These are phyloP conservation scores for Selaginella moellendorffii DNA, from an alignment of 75 land plant genomes.

Conservation along the genomic window DNA sequence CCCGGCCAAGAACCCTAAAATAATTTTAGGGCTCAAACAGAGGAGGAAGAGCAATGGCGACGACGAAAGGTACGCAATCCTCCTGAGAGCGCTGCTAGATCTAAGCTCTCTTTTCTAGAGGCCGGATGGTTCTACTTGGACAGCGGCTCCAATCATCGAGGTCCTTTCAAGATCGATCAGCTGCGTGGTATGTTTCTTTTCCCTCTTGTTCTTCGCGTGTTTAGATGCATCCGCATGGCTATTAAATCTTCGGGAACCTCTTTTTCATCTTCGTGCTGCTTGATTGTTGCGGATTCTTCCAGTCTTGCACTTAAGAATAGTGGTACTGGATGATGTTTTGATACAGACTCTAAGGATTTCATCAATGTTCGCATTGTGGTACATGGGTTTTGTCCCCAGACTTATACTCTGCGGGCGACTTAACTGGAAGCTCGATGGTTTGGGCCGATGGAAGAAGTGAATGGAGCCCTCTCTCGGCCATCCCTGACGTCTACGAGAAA, in stretches of 20 bases:
- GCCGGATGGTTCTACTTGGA: constrained; percentile 59
- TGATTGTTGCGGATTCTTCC: not conserved
- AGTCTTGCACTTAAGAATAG: not conserved
- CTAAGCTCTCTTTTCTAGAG: constrained; percentile 19
- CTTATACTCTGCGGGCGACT: constrained; percentile 29
- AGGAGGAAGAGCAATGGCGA: too few species aligned
- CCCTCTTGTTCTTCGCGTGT: too few species aligned
- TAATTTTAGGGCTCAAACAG: too few species aligned
- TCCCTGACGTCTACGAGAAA: constrained; percentile 27
- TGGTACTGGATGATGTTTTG: not conserved
- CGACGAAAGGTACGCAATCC: too few species aligned
- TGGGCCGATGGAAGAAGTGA: constrained; percentile 63
- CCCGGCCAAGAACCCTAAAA: too few species aligned
- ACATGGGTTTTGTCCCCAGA: constrained; percentile 20
- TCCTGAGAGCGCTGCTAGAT: too few species aligned
- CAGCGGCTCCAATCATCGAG: constrained; percentile 35
- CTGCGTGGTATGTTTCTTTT: constrained; percentile 46
- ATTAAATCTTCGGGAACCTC: not conserved
- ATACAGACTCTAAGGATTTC: not conserved
- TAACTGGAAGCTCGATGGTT: constrained; percentile 27
- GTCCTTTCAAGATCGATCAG: constrained; percentile 49
- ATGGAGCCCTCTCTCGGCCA: constrained; percentile 44
- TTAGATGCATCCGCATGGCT: not conserved
- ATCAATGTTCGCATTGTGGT: not conserved
- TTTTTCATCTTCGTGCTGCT: not conserved